Evolutionary conservation across 352 stramenopile genomes (phyloP), one percentile per base, ranked within the genome.

Genomic region (Phytophthora tubulina): DNA sequence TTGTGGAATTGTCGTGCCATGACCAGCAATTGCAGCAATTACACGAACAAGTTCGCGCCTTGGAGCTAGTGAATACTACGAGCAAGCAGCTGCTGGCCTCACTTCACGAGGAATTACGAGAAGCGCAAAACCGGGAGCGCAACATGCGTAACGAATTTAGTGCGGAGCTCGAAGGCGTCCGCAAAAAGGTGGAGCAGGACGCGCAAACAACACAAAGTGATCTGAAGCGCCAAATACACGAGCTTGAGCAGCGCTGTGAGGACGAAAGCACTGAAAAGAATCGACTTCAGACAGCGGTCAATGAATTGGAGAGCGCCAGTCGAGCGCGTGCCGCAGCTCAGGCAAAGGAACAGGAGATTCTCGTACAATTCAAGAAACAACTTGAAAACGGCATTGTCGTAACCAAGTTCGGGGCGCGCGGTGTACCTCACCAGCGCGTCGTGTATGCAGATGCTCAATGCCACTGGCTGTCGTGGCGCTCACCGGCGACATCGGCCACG

Each of bases 381-480:
- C 76, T 91, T 41, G 76, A 76, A 32, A 73, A 66, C 8, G 85
- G 82, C 31, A 70, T 92, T 50, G 63, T 79, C 1, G 77, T 91
- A 31, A 88, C 72, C 57, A 91, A 91, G 72, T 88, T 85, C 64
- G 81, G 81, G 4, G 33, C 82, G 3, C 76, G 76, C 0, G 82
- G 82, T 30, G 77, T 72, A 3, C 82, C 82, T 21, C 81, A 90
- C 53, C 32, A 67, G 41, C 78, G 85, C 27, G 69, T 92, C n/a
- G 64, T 92, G 27, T 91, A 81, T 60, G 70, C 82, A 6, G 81
- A 91, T 59, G n/a, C 73, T 41, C 70, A 78, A 8, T 89, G 85
- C 56, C 73, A 78, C 45, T 90, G 82, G 85, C 38, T 92, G 50
- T 90, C 81, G 62, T 92, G 85, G 85, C 73, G 77, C 17, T 67